Base-by-base conservation (phyloP, 495 filamentous ascomycete species). In the Coniosporium apollinis region DNA sequence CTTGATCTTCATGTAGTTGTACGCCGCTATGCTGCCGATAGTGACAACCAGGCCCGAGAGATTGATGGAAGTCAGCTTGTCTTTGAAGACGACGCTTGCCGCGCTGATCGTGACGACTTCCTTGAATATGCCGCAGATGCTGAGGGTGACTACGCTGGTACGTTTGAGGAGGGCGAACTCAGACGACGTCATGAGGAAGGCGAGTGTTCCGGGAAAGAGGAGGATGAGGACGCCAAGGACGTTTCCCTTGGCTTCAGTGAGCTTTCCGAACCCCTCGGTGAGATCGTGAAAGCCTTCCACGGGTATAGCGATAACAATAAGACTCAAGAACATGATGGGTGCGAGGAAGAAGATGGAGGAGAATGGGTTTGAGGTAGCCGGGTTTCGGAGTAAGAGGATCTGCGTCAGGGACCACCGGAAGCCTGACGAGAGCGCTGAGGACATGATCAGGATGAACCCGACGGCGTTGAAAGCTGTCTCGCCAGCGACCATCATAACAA, bases 401-500 rank as follows among this genome's bases (percentile, higher is more conserved):
- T 99, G 91, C 0, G 91, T 99, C 10, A 99, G 62, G 16, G 75
- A 83, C 91, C 91, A 99, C 44, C 91, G 81, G 62, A 99, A 92
- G 33, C 91, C 91, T 18, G 83, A 93, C 57, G 92, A 87, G 62
- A 89, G 91, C 19, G 85, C 81, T 13, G 91, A 81, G 11, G 76
- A 71, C 51, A 96, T 94, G 57, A 96, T 75, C 30, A 99, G 74
- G 19, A 84, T 51, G 56, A 99, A 96, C 6, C 91, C 91, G 22
- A 85, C 68, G 0, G 75, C 64, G 43, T 83, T 71, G 66, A 99
- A 99, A 22, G 78, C 75, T n/a, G 86, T 70, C 59, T 99, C 89
- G 17, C 86, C 86, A 2, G 85, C 81, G 3, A 99, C 91, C 91
- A 99, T 99, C 86, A 96, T 93, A 43, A 96, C 68, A 17, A 99